Evolutionary conservation across 2,329 filamentous ascomycete genomes (phyloP), one percentile per base, ranked within the genome.

Genomic region (Pyrenophora teres): DNA sequence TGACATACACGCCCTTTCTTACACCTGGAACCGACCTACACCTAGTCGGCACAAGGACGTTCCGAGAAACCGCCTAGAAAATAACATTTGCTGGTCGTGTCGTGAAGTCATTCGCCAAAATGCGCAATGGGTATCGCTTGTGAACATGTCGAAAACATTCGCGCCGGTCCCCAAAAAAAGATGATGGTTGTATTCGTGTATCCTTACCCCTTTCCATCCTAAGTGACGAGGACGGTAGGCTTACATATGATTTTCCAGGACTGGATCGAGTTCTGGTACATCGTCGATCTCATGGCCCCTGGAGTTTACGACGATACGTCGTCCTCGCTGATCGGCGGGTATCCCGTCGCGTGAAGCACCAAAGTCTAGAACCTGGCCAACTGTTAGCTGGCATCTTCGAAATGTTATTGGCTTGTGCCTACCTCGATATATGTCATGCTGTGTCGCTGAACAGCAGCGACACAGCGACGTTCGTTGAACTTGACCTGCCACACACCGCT

Each of bases 401-500:
- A 25, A 30, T 4, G 10, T 25, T 23, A 6, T 10, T 3, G 10
- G 13, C 19, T 3, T 31, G 9, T 41, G n/a, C 52, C 48, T 60
- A 78, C 94, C 85, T 99, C 94, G 52, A 99, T 92, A 73, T 96
- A 99, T 16, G 94, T 99, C 65, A 96, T 77, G 65, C 86, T 87
- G 60, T 96, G 91, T 49, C 94, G 85, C 79, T 99, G 94, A 50
- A 99, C 94, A 38, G 94, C 94, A 53, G 94, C 94, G 50, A 99
- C 94, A 72, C 94, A 99, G 72, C 93, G 84, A 62, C 94, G 83
- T 70, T 95, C 91, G 68, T 99, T 92, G 76, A 99, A 99, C 68
- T 94, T 94, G 67, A 99, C 94, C 77, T 99, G 94, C 94, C 94
- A 99, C 6, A 99, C 94, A n/a, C 93, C 92, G 62, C 88, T 93